phyloP scores from a whole-genome alignment of 129 eudicot species.

The Flaveria bidentis region DNA sequence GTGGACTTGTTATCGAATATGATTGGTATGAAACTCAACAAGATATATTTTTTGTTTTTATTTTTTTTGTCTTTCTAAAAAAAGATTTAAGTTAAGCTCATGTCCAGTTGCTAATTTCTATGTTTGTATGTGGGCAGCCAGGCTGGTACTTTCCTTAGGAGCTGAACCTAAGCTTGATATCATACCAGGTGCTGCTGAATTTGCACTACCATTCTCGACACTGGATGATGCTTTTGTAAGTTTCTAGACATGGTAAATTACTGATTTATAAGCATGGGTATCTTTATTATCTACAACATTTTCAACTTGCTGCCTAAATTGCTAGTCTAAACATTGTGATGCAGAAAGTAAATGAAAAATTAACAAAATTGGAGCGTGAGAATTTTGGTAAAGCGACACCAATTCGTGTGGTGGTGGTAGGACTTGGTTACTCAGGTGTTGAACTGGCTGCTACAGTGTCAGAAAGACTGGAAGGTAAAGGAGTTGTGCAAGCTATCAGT shows the following conservation, averaged over 20 bases:
- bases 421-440: slow-evolving; percentile 96
- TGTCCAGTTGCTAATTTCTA: slow-evolving; percentile 29
- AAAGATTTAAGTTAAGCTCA: background rate
- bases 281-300: slow-evolving; percentile 7
- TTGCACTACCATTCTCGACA: slow-evolving; percentile 85
- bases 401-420: slow-evolving; percentile 83
- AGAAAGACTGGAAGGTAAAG: slow-evolving; percentile 81
- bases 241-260: slow-evolving; percentile 22
- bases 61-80: background rate
- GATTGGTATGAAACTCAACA: slow-evolving; percentile 64
- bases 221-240: slow-evolving; percentile 94
- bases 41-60: slow-evolving; percentile 1
- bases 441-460: slow-evolving; percentile 94
- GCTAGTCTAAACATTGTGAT: slow-evolving; percentile 25
- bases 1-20: slow-evolving; percentile 88
- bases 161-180: slow-evolving; percentile 85
- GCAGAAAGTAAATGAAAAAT: slow-evolving; percentile 75
- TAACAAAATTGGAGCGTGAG: slow-evolving; percentile 68
- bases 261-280: background rate
- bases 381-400: slow-evolving; percentile 60
- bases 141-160: slow-evolving; percentile 99
- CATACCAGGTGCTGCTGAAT: slow-evolving; percentile 88
- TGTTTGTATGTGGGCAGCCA: slow-evolving; percentile 81
- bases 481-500: slow-evolving; percentile 82
- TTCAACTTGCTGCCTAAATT: background rate